A percentile compares a stretch with the other conserved stretches of the same genome.
These are phyloP conservation scores for Thraustochytrium sp. DNA, from an alignment of 352 stramenopile species.

Conservation along the genomic window DNA sequence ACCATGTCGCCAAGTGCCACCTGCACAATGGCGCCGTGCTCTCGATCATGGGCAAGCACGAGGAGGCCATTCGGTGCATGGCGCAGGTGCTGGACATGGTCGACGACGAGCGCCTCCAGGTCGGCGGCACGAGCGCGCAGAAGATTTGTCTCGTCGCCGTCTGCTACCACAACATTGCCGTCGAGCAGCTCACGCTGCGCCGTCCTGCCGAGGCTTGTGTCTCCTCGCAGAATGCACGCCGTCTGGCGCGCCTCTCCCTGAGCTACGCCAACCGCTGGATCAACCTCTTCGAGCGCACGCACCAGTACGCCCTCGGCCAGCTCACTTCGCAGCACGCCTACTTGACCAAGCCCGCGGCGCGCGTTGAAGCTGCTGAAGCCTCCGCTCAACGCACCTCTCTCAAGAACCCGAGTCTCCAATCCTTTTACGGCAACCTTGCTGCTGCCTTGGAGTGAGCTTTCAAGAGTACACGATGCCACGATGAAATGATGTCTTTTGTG, in stretches of 20 bases:
- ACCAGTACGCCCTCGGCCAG: constrained; percentile 57
- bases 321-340: constrained; percentile 31
- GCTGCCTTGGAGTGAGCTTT: background rate
- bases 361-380: background rate
- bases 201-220: constrained; percentile 67
- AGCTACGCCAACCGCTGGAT: constrained; percentile 84
- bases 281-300: constrained; percentile 73
- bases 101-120: constrained; percentile 73
- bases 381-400: background rate
- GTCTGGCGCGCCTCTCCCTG: constrained; percentile 76
- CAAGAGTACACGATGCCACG: too few species aligned
- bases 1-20: constrained; percentile 77
- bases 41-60: constrained; percentile 66
- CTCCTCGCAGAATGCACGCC: constrained; percentile 71
- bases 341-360: background rate
- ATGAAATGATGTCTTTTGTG: too few species aligned
- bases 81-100: constrained; percentile 76
- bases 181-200: constrained; percentile 76
- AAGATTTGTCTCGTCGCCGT: constrained; percentile 79
- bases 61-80: constrained; percentile 68
- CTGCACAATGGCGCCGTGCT: constrained; percentile 72
- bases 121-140: constrained; percentile 63
- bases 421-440: background rate
- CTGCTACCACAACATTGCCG: constrained; percentile 83
- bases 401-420: constrained; percentile 15